A percentile compares a stretch with the other conserved stretches of the same genome.
Conservation (phyloP, 2,329 filamentous ascomycete genomes). For the Colletotrichum sp. region DNA sequence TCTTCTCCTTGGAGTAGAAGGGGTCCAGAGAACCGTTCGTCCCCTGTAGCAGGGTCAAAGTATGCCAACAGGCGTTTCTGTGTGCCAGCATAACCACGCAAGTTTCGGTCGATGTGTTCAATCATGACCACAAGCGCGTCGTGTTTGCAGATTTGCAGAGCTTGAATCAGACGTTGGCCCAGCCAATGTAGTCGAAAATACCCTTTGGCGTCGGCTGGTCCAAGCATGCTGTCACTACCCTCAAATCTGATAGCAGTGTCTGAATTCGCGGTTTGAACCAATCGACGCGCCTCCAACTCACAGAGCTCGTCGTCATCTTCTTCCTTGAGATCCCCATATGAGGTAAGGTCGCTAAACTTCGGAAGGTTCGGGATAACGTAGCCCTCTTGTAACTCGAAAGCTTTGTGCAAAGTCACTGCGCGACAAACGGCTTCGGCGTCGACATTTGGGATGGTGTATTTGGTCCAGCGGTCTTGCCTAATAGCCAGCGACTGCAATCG, state of each 20-base stretch:
- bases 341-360: neutral
- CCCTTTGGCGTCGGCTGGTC: neutral
- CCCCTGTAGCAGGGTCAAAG: neutral
- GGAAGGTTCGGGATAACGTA: neutral
- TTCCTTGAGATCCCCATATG: neutral
- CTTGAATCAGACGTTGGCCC: neutral
- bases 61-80: neutral
- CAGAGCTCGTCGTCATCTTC: neutral
- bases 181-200: neutral
- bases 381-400: neutral
- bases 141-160: neutral
- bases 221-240: neutral
- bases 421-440: neutral
- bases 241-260: fast-evolving
- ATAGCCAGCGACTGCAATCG: neutral
- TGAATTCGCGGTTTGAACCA: neutral
- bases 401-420: neutral
- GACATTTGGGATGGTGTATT: fast-evolving
- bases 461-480: neutral
- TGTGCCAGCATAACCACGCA: too few species aligned
- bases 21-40: neutral
- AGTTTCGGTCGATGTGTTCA: neutral
- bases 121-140: neutral
- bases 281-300: fast-evolving
- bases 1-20: neutral